These are phyloP conservation scores for Penicillium fimorum DNA, from an alignment of 495 filamentous ascomycete genomes.

Conservation along the genomic window DNA sequence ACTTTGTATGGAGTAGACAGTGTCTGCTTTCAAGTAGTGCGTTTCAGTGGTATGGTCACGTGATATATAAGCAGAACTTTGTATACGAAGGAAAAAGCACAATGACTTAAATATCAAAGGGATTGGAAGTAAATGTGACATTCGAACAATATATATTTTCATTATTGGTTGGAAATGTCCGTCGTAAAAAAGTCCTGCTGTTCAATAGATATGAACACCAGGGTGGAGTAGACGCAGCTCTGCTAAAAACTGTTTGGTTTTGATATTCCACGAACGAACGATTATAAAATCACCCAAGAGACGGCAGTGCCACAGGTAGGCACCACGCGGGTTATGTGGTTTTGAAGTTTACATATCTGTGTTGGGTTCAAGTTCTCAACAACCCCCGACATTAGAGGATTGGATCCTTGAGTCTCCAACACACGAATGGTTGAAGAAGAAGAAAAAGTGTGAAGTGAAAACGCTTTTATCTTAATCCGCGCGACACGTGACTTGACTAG, in stretches of 20 bases:
- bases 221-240: conserved; percentile 57
- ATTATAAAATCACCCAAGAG: conserved; percentile 41
- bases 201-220: conserved; percentile 45
- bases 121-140: background rate
- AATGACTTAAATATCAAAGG: background rate
- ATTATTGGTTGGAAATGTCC: conserved; percentile 34
- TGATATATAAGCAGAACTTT: background rate
- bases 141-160: too few species aligned
- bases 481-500: background rate
- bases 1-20: too few species aligned
- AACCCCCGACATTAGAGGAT: conserved; percentile 11
- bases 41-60: background rate
- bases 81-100: background rate
- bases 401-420: conserved; percentile 1
- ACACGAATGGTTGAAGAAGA: background rate
- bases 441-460: background rate
- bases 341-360: conserved; percentile 14
- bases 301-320: conserved; percentile 41
- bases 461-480: background rate
- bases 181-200: conserved; percentile 54
- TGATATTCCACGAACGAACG: conserved; percentile 56
- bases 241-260: conserved; percentile 57
- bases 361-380: background rate
- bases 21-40: too few species aligned
- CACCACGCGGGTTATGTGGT: conserved; percentile 48